phyloP scores from a whole-genome alignment of 768 basidiomycete species.

The Suillus alpinus region DNA sequence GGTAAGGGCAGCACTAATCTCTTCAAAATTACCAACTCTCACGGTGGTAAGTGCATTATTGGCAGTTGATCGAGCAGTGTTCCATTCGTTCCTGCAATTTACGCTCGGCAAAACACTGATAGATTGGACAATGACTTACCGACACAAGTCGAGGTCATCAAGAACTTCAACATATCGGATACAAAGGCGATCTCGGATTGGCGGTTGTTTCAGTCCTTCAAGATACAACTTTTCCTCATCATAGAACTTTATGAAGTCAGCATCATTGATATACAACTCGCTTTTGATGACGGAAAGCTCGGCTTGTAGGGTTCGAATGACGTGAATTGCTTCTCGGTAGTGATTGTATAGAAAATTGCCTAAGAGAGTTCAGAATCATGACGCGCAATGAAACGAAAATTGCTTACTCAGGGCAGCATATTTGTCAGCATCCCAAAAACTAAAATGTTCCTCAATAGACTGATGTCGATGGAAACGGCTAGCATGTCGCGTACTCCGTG shows the following conservation, averaged over 20 bases:
- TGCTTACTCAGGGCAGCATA: constrained; percentile 18
- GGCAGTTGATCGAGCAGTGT: background rate
- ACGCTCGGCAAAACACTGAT: background rate
- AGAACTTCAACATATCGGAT: constrained; percentile 1
- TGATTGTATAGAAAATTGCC: constrained; percentile 4
- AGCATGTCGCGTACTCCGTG: background rate
- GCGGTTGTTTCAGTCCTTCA: background rate
- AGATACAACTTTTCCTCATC: background rate
- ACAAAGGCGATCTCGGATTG: background rate
- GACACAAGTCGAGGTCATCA: background rate
- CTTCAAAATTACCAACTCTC: background rate
- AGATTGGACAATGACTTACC: background rate
- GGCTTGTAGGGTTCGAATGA: background rate
- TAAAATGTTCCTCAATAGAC: constrained; percentile 19
- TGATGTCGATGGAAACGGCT: constrained; percentile 2
- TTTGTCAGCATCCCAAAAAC: constrained; percentile 20
- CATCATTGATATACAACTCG: background rate
- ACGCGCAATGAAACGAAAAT: background rate
- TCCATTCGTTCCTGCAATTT: background rate
- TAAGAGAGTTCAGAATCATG: background rate
- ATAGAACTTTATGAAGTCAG: background rate
- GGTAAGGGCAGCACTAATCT: background rate
- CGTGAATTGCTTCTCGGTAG: background rate
- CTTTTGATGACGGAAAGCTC: background rate
- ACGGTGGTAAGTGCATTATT: background rate